Base-by-base conservation (phyloP, 352 stramenopile species). In the Thalassiosira mediterranea region DNA sequence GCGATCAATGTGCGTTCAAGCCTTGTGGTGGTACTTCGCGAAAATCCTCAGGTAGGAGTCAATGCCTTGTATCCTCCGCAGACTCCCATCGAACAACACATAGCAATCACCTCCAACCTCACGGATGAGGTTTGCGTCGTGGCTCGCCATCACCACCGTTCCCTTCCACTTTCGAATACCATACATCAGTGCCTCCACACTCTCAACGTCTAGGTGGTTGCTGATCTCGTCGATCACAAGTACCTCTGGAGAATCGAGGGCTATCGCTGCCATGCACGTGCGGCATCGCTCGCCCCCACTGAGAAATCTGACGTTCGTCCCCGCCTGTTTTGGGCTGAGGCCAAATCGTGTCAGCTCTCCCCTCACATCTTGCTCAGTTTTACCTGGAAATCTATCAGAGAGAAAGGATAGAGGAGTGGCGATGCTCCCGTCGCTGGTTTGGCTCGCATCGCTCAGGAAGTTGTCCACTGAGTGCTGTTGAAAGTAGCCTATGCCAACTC, bases 251-350 rank as follows among this genome's bases (percentile, higher is more conserved):
- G 97, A 95, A 72, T 96, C 87, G 65, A 98, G 83, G 17, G 96
- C 95, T 83, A 98, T 97, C 77, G 94, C 95, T 4, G 95, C 95
- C 63, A 99, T 97, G 70, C 97, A 94, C 17, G 99, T 88, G 44
- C 96, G 95, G 72, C 87, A 95, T 79, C 97, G 96, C 82, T 98
- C 95, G 32, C 97, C 97, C 54, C 98, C 96, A 74, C 92, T 97
- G 13, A 98, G 79, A 47, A 94, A 94, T 10, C 70, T 40, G 11
- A 91, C 32, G 44, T 88, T 78, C 1, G 81, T 90, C 26, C 47
- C 71, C n/a, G 77, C 72, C 51, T 90, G 82, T 26, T 76, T 77
- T 28, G 79, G 75, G 44, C 56, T 73, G 0, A 92, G 63, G 13
- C 87, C 84, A 69, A 91, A 93, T 4, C 60, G 46, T 11, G 76